Base-by-base conservation (phyloP, 768 basidiomycete genomes). In the Xerocomus spinulosus region DNA sequence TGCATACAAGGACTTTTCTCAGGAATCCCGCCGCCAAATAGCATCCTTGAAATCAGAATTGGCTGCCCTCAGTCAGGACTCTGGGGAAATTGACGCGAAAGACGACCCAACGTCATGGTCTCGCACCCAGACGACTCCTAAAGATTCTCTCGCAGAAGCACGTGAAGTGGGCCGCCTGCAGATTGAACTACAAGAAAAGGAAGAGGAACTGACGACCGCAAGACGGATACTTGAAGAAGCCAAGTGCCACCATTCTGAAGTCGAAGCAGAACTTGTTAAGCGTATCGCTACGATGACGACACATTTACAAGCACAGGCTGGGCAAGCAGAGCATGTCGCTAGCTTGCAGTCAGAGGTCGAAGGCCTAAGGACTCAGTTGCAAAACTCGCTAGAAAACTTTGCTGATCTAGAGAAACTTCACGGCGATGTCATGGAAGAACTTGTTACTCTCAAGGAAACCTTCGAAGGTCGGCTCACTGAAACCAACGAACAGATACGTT, bases 101-200 rank as follows among this genome's bases (percentile, higher is more conserved):
- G 28, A 50, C 32, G 18, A 35, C 35, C n/a, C 4, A 24, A 25
- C 24, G 17, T 34, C 43, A 13, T 15, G 26, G 5, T 28, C 26
- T 28, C 26, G 26, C 10, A 5, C 10, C 5, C 10, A 5, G 26
- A 28, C 10, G 26, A 10, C 26, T 5, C 10, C 26, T 10, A 10
- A 28, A 29, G 25, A 17, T 8, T 23, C 6, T 9, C n/a, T 9
- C 7, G 7, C 14, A 17, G 14, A 9, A 24, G 20, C 41, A 61
- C 43, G 59, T 34, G 60, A 68, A 29, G 59, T 65, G 44, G 72
- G 76, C 38, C 57, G 67, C 18, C 48, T 79, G 20, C 70, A 69
- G 42, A 54, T 57, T 15, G 73, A 61, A 32, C 63, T 78, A n/a
- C 57, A 62, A 9, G 61, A 69, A 25, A 66, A 60, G 25, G 61